Conservation (phyloP, 2,329 filamentous ascomycete species). For the Ambrosiella xylebori region DNA sequence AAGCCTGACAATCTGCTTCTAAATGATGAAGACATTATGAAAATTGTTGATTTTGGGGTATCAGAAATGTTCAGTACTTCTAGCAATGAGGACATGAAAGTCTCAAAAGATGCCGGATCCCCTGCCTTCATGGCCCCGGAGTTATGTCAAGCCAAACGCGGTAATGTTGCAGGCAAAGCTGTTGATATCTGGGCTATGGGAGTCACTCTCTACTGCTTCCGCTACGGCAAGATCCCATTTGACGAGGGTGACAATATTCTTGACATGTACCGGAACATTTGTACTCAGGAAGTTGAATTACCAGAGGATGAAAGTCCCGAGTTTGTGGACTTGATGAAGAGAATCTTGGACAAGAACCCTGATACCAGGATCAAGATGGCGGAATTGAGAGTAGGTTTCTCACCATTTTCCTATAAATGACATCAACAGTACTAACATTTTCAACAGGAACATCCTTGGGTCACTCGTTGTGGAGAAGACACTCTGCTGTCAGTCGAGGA, state of each 20-base stretch:
- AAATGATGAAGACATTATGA: constrained; percentile 73
- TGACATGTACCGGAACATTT: constrained; percentile 81
- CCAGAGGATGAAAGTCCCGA: constrained; percentile 45
- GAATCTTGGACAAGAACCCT: constrained; percentile 71
- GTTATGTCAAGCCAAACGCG: constrained; percentile 71
- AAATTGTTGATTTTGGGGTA: constrained; percentile 96
- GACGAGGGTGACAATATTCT: constrained; percentile 53
- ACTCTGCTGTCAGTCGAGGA: constrained; percentile 64
- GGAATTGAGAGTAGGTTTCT: constrained; percentile 49
- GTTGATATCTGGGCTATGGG: constrained; percentile 99
- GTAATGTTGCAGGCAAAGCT: constrained; percentile 71
- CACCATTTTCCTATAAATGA: background rate
- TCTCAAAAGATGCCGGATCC: constrained; percentile 81
- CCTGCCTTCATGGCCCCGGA: constrained; percentile 91
- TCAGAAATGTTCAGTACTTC: constrained; percentile 81
- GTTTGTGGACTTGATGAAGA: constrained; percentile 58
- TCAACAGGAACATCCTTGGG: constrained; percentile 72
- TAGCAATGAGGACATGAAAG: constrained; percentile 69
- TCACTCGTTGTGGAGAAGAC: constrained; percentile 65
- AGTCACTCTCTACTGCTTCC: constrained; percentile 79
- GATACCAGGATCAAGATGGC: constrained; percentile 67
- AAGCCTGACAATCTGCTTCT: constrained; percentile 93
- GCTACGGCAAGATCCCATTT: constrained; percentile 79
- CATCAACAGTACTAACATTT: background rate
- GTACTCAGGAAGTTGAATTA: constrained; percentile 46